phyloP scores from a whole-genome alignment of 23 red algal genomes.

The Gracilaria domingensis region DNA sequence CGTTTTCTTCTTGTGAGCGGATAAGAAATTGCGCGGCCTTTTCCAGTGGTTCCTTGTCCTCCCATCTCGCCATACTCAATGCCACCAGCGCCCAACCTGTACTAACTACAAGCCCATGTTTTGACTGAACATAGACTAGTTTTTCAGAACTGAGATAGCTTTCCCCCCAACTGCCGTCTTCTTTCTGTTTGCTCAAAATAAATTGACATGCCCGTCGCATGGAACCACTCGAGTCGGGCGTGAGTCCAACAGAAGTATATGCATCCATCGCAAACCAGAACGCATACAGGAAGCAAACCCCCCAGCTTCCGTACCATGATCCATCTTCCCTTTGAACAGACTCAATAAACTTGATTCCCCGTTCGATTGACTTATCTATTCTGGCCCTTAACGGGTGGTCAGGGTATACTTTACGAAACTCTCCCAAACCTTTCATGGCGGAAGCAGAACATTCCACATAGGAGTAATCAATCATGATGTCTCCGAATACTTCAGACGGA shows the following conservation, averaged over 20 bases:
- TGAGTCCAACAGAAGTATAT: slow-evolving; percentile 79
- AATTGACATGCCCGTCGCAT: slow-evolving; percentile 90
- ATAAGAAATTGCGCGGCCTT: slow-evolving; percentile 79
- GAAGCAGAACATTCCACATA: slow-evolving; percentile 97
- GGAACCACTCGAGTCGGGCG: slow-evolving; percentile 63
- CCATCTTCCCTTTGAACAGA: slow-evolving; percentile 86
- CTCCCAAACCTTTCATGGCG: slow-evolving; percentile 82
- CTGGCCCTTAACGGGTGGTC: slow-evolving; percentile 59
- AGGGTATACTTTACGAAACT: slow-evolving; percentile 75
- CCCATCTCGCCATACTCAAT: slow-evolving; percentile 80
- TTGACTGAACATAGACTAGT: slow-evolving; percentile 69
- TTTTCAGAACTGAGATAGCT: slow-evolving; percentile 87
- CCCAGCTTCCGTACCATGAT: slow-evolving; percentile 99
- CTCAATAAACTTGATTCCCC: slow-evolving; percentile 77
- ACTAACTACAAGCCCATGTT: slow-evolving; percentile 84
- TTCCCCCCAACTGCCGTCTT: slow-evolving; percentile 93
- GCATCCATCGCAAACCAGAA: slow-evolving; percentile 97
- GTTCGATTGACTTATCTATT: slow-evolving; percentile 72
- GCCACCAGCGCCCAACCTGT: slow-evolving; percentile 93
- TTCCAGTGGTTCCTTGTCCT: slow-evolving; percentile 49
- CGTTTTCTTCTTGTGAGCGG: slow-evolving; percentile 64
- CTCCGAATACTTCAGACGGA: slow-evolving; percentile 99
- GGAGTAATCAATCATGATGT: slow-evolving; percentile 99
- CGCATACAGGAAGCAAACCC: slow-evolving; percentile 97
- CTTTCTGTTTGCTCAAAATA: slow-evolving; percentile 81